Evolutionary conservation across 306 rosid species (phyloP).

Genomic region (Cucurbita moschata): DNA sequence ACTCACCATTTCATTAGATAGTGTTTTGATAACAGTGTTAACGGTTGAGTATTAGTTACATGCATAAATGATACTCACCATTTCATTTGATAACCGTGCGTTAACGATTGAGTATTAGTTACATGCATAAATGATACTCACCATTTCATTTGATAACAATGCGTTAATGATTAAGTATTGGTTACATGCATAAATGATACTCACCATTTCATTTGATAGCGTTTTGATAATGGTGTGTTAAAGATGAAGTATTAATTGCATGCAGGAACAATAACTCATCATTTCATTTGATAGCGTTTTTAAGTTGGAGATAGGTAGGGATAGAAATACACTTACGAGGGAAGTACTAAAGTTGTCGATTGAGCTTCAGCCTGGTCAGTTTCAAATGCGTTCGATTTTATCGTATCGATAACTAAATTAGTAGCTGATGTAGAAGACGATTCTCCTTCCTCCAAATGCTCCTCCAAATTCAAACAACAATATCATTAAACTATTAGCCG

Average conservation of each 20-base stretch:
- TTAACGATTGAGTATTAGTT: too few relatives aligned
- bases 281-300: neutral
- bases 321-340: neutral
- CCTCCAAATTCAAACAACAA: neutral
- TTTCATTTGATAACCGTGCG: too few relatives aligned
- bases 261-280: neutral
- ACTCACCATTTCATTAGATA: too few relatives aligned
- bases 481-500: neutral
- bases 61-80: too few relatives aligned
- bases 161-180: too few relatives aligned
- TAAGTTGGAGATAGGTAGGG: neutral
- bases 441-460: neutral
- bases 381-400: neutral
- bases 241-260: neutral
- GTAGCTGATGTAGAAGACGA: neutral
- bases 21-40: too few relatives aligned
- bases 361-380: neutral
- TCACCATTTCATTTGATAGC: too few relatives aligned
- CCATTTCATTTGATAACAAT: neutral
- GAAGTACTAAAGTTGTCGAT: neutral
- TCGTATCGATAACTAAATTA: neutral
- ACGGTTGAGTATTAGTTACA: too few relatives aligned
- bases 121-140: neutral
- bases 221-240: neutral
- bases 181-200: too few relatives aligned